phyloP scores from a whole-genome alignment of 352 stramenopile species.

The Globisporangium camurandrum region DNA sequence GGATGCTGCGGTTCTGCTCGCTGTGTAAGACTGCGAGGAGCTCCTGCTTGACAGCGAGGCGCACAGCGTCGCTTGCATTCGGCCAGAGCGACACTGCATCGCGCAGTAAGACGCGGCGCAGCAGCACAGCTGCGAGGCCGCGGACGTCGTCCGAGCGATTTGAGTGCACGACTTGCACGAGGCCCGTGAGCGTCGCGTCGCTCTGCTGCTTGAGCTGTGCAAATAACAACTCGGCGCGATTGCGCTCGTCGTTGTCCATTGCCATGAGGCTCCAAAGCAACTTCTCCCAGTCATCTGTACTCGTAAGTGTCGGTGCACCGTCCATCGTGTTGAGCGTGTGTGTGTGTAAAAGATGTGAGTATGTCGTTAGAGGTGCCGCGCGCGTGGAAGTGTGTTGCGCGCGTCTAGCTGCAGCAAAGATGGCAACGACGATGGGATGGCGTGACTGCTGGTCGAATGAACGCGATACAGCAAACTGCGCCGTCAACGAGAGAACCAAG shows the following conservation, averaged over 20 bases:
- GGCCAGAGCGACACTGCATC: slow-evolving; percentile 78
- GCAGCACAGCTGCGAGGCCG: slow-evolving; percentile 59
- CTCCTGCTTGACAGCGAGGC: slow-evolving; percentile 41
- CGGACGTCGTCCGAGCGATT: slow-evolving; percentile 54
- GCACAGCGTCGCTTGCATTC: slow-evolving; percentile 36
- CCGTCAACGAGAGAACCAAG: too few relatives aligned
- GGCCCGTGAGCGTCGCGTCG: slow-evolving; percentile 46
- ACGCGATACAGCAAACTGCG: too few relatives aligned
- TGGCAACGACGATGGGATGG: too few relatives aligned
- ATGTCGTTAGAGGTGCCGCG: too few relatives aligned
- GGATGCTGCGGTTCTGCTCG: slow-evolving; percentile 69
- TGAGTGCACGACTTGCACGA: slow-evolving; percentile 58
- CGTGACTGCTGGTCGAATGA: too few relatives aligned
- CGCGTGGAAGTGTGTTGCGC: neutral
- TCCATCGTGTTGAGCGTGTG: slow-evolving; percentile 17
- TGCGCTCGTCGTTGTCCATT: slow-evolving; percentile 65
- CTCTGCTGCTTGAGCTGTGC: slow-evolving; percentile 46
- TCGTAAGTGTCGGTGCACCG: neutral
- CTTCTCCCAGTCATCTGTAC: slow-evolving; percentile 41
- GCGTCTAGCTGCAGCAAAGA: neutral
- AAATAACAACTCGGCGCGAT: slow-evolving; percentile 56
- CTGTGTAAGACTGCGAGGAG: slow-evolving; percentile 52
- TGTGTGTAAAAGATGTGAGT: too few relatives aligned
- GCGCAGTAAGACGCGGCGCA: slow-evolving; percentile 67
- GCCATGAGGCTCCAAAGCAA: slow-evolving; percentile 68